These are phyloP conservation scores for Madurella mycetomatis DNA, from an alignment of 2,329 filamentous ascomycete species.

Conservation along the genomic window DNA sequence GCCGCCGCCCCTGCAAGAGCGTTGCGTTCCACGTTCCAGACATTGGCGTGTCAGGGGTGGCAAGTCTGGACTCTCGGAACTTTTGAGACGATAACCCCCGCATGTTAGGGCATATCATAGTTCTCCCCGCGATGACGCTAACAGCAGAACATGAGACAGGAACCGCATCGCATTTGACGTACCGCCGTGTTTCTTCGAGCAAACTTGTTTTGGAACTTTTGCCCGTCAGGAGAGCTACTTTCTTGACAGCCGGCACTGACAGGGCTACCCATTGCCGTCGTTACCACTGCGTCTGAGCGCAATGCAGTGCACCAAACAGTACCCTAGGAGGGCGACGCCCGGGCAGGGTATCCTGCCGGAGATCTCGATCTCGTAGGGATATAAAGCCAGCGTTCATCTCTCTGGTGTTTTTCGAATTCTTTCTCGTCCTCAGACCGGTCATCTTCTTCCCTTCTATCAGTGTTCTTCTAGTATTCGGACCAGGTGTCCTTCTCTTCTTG, in stretches of 20 bases:
- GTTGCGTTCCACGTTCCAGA: neutral
- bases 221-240: slow-evolving; percentile 1
- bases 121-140: slow-evolving; percentile 1
- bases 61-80: neutral
- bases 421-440: neutral
- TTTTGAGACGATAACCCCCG: neutral
- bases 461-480: slow-evolving; percentile 5
- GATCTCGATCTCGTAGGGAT: neutral
- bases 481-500: slow-evolving; percentile 19
- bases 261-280: neutral
- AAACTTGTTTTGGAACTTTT: slow-evolving; percentile 2
- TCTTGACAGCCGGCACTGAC: neutral
- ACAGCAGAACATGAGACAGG: slow-evolving; percentile 16
- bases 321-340: neutral
- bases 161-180: slow-evolving; percentile 11
- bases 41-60: neutral
- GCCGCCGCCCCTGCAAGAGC: neutral
- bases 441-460: neutral
- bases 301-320: too few species aligned
- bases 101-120: neutral
- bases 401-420: neutral
- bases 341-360: neutral
- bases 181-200: neutral
- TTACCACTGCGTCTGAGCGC: too few species aligned
- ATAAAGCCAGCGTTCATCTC: too few species aligned